Base-by-base conservation (phyloP, 371 early-diverging fungal genomes). In the Lichtheimia hyalospora region DNA sequence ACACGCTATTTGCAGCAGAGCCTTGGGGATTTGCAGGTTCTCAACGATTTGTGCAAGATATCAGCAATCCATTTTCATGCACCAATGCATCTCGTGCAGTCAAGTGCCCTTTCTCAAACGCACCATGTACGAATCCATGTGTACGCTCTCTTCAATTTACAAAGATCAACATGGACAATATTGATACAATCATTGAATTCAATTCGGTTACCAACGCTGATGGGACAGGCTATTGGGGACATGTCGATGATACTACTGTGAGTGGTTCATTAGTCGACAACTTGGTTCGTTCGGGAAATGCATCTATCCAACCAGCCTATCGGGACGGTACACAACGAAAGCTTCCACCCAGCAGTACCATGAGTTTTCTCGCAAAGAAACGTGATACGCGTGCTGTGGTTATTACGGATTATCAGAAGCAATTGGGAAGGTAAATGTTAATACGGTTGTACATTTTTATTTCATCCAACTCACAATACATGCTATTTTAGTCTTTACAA, bases 11-110 rank as follows among this genome's bases (percentile, higher is more conserved):
- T 64, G 70, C 83, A 8, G 89, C 84, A 20, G 93, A 93, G 64
- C 61, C 85, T 16, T 93, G 89, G 87, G 90, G 85, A 21, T 89
- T 85, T 69, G 81, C 89, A 25, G 93, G 93, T 3, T 93, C 93
- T 0, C 85, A 90, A 61, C 81, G 92, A 27, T 91, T 93, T 71
- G 90, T 91, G 1, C 64, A 88, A 44, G 92, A 92, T 66, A 81
- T 93, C 8, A 69, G 79, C 1, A 55, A 66, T 2, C 79, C 76
- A 12, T 83, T 89, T 56, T 56, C 62, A 14, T 93, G 93, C 68
- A 71, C 74, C n/a, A 81, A 85, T 52, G 63, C 79, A 0, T 69
- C 74, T 0, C 58, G 77, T 15, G 73, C 78, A 0, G 20, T 52
- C 4, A 5, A 66, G 0, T 90, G 90, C 52, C 81, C 82, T 3